Conservation (phyloP, 2,329 filamentous ascomycete genomes). For the Orbilia ellipsospora region DNA sequence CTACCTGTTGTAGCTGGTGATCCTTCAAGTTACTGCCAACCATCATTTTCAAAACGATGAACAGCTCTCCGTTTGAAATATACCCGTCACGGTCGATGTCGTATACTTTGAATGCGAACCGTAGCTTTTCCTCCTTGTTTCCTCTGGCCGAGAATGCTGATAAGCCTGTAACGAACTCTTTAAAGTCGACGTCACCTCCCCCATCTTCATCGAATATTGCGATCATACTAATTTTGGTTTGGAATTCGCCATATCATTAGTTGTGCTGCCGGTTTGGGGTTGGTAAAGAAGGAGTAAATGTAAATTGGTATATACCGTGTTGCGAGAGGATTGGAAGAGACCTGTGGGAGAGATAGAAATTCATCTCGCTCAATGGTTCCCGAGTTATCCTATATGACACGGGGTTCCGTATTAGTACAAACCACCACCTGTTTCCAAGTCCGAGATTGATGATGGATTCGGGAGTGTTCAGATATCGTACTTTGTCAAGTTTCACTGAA, state of each 20-base stretch:
- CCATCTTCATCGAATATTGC: slow-evolving; percentile 99
- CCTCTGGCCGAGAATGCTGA: slow-evolving; percentile 97
- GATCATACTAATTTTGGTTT: slow-evolving; percentile 77
- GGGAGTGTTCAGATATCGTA: slow-evolving; percentile 63
- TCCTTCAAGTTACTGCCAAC: slow-evolving; percentile 99
- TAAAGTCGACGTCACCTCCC: slow-evolving; percentile 96
- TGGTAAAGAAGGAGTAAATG: slow-evolving; percentile 2
- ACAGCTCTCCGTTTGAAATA: slow-evolving; percentile 98
- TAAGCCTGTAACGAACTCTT: slow-evolving; percentile 95
- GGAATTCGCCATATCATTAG: neutral
- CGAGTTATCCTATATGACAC: slow-evolving; percentile 83
- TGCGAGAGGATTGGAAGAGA: slow-evolving; percentile 95
- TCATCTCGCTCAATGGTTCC: slow-evolving; percentile 98
- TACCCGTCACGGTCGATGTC: slow-evolving; percentile 98
- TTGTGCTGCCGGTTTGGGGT: neutral
- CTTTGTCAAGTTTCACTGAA: slow-evolving; percentile 92
- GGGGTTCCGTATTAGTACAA: slow-evolving; percentile 36
- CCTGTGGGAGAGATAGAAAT: slow-evolving; percentile 95
- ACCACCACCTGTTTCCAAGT: neutral
- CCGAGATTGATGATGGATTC: neutral
- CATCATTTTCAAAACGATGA: slow-evolving; percentile 99
- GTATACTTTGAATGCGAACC: slow-evolving; percentile 99
- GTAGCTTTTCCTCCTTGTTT: slow-evolving; percentile 98
- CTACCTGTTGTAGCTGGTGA: slow-evolving; percentile 88
- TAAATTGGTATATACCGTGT: slow-evolving; percentile 74